Evolutionary conservation across 192 early-diverging fungal species (phyloP), one percentile per base, ranked within the genome.

Genomic region (Oehlia diaphana): DNA sequence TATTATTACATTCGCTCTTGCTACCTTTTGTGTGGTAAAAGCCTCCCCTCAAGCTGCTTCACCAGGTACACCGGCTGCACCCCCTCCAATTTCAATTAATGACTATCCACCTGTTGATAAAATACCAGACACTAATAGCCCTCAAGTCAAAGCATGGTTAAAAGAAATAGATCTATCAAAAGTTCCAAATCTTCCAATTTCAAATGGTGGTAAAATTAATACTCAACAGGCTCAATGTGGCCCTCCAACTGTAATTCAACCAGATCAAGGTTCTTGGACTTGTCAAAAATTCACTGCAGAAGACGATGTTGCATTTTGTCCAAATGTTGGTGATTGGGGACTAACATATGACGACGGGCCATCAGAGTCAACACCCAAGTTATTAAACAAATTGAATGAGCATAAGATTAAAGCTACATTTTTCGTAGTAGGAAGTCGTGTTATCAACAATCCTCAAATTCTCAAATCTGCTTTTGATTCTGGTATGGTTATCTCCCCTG

Each of bases 291-390:
- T 85, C 63, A 77, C 76, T 63, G 80, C 82, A 9, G 61, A 80
- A 16, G 80, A 77, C 19, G 85, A 83, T 63, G 81, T 89, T 49
- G 73, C 78, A 33, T 23, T 47, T 39, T 90, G 89, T 71, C 89
- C 89, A 16, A 88, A 84, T 63, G 72, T 82, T 63, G 86, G 84
- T 33, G 77, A 84, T 73, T 91, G 89, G 88, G 88, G 87, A 31
- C 35, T 89, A n/a, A 90, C 89, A 23, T 90, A 84, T 74, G 89
- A 89, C 63, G 89, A 90, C 61, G 89, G 89, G 39, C 89, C 89
- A 37, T 86, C 89, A 16, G 72, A 80, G 35, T 83, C 83, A 42
- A 82, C 83, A 0, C 82, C 83, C 1, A 78, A 83, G 9, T 78
- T 91, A 19, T 88, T 88, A 50, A 85, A 85, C 53, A 79, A 81